Evolutionary conservation across 2,329 filamentous ascomycete genomes (phyloP), one percentile per base, ranked within the genome.

Genomic region (Helotiales sp.): DNA sequence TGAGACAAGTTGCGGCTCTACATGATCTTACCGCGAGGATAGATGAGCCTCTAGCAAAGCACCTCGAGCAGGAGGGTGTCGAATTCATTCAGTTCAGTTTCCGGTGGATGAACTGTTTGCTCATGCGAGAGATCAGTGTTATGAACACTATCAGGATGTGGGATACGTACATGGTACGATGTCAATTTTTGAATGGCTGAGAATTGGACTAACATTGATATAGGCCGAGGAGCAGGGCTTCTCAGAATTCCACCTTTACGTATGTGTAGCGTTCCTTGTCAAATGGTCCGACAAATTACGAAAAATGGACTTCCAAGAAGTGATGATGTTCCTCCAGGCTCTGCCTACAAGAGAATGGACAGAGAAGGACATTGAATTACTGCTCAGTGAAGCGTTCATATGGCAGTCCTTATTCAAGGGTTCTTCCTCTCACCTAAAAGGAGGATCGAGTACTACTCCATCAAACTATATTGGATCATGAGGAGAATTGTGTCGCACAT

Each of bases 41-140:
- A 64, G 93, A 98, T 71, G 84, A 84, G 27, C 82, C 81, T 3
- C 77, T 99, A 48, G 91, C 93, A 2, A 95, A 90, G 67, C 95
- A 99, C 71, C 80, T 99, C 38, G 91, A 97, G 71, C 83, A 83
- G 24, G 92, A 98, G 74, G 88, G 92, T 30, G 91, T 99, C 27
- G 95, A 99, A 72, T 99, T 99, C 70, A 99, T 99, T 69, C 95
- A 99, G 71, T 99, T 99, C 76, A 97, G 92, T 74, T 99, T 99
- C 73, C 84, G 95, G 56, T 99, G 95, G 95, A 99, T 99, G 95
- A 99, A 99, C 70, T 99, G 95, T 73, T 83, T 99, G 52, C 80
- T 99, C 64, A 99, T 99, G 95, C 85, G 95, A 63, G 95, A 99
- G 76, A 90, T 99, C 64, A 96, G 90, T 71, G 93, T 99, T 57